Evolutionary conservation across 2,329 filamentous ascomycete species (phyloP).

Genomic region (Nannizziopsis barbatae): DNA sequence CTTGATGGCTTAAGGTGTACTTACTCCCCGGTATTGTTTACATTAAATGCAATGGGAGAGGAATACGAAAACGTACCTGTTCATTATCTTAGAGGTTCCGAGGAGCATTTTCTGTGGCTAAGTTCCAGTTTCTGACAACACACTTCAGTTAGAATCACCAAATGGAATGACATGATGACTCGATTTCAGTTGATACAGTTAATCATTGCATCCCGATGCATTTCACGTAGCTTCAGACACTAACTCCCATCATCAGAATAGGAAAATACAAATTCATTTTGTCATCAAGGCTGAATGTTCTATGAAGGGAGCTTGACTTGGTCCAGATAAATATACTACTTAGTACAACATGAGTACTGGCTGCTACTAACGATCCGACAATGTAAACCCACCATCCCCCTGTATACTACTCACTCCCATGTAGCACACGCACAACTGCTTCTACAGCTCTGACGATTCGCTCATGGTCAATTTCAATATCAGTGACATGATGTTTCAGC

Average conservation of each 20-base stretch:
- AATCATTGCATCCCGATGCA: no score
- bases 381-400: no score
- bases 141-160: background rate
- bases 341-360: no score
- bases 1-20: conserved; percentile 12
- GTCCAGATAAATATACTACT: no score
- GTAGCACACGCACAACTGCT: conserved; percentile 27
- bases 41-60: conserved; percentile 9
- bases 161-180: conserved; percentile 5
- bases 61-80: conserved; percentile 1
- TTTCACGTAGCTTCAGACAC: no score
- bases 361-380: no score
- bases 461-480: conserved; percentile 20
- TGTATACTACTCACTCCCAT: background rate
- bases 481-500: conserved; percentile 19
- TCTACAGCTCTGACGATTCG: conserved; percentile 28
- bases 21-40: conserved; percentile 8
- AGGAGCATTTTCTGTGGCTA: background rate
- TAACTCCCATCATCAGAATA: no score
- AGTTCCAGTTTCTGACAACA: background rate
- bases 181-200: background rate
- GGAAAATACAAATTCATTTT: no score
- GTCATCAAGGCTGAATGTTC: no score
- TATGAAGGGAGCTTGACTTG: no score
- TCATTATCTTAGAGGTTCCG: background rate